phyloP scores from a whole-genome alignment of 305 asterid species.

The Solanum hybrid region DNA sequence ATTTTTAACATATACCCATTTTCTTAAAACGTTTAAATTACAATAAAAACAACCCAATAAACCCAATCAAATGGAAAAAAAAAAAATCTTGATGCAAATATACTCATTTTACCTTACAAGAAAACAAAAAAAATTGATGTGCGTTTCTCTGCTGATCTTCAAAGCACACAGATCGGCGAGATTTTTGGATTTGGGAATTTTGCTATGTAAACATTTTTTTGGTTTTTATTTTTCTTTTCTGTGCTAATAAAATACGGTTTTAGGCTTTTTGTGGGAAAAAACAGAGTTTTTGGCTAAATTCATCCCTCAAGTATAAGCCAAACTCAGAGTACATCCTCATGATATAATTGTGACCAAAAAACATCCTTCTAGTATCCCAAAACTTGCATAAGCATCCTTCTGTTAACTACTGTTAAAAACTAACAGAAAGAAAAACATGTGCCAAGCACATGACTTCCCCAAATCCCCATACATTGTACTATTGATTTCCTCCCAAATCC shows the following conservation, averaged over 20 bases:
- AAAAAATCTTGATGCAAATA: background rate
- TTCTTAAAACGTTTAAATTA: background rate
- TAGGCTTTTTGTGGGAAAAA: background rate
- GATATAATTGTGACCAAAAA: no score
- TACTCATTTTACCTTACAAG: background rate
- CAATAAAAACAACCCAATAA: background rate
- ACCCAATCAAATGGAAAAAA: background rate
- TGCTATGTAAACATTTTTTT: background rate
- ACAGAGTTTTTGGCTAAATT: background rate
- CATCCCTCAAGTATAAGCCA: no score
- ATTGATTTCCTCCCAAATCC: no score
- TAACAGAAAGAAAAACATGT: no score
- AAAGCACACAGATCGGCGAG: background rate
- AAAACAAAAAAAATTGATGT: background rate
- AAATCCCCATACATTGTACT: no score
- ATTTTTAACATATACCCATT: background rate
- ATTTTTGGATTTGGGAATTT: background rate
- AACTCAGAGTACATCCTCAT: no score
- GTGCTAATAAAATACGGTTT: background rate
- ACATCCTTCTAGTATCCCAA: no score
- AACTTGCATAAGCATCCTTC: no score
- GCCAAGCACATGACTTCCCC: no score
- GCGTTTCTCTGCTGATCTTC: background rate
- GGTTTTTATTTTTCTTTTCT: background rate
- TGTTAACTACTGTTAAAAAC: no score